Conservation (phyloP, 345 rosid species). For the Draba incana region DNA sequence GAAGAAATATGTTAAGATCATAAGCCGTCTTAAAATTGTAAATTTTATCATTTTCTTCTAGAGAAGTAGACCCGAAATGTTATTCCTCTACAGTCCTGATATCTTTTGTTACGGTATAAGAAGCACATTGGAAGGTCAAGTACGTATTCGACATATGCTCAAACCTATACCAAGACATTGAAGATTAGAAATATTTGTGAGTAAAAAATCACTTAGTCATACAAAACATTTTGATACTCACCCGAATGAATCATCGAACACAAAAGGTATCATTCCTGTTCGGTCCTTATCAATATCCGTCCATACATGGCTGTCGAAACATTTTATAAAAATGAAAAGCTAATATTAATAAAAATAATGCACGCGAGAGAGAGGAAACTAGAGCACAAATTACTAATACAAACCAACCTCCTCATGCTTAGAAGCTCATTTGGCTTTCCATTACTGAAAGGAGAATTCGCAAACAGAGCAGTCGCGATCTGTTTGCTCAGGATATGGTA, state of each 20-base stretch:
- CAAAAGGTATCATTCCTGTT: slow-evolving; percentile 88
- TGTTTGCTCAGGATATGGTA: slow-evolving; percentile 43
- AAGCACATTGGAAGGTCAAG: slow-evolving; percentile 95
- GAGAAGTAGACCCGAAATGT: slow-evolving; percentile 67
- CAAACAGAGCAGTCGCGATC: slow-evolving; percentile 90
- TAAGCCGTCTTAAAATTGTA: too few relatives aligned
- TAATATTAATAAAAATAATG: not conserved
- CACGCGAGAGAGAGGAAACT: not conserved
- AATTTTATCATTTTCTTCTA: too few relatives aligned
- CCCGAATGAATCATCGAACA: slow-evolving; percentile 85
- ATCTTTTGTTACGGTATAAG: slow-evolving; percentile 64
- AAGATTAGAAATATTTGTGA: not conserved
- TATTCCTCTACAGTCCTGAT: slow-evolving; percentile 77
- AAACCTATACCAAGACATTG: slow-evolving; percentile 55
- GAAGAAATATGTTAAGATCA: not conserved
- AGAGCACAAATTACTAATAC: not conserved
- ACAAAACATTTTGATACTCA: slow-evolving; percentile 38
- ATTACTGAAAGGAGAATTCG: slow-evolving; percentile 89
- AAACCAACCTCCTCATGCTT: slow-evolving; percentile 78
- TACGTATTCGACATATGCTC: slow-evolving; percentile 95
- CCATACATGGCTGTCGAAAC: slow-evolving; percentile 69
- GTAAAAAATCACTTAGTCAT: not conserved
- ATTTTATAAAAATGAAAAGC: not conserved
- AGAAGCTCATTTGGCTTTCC: slow-evolving; percentile 93
- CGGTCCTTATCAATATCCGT: slow-evolving; percentile 72